These are phyloP conservation scores for Pseudogymnoascus verrucosus DNA, from an alignment of 2,329 filamentous ascomycete species.

Conservation along the genomic window DNA sequence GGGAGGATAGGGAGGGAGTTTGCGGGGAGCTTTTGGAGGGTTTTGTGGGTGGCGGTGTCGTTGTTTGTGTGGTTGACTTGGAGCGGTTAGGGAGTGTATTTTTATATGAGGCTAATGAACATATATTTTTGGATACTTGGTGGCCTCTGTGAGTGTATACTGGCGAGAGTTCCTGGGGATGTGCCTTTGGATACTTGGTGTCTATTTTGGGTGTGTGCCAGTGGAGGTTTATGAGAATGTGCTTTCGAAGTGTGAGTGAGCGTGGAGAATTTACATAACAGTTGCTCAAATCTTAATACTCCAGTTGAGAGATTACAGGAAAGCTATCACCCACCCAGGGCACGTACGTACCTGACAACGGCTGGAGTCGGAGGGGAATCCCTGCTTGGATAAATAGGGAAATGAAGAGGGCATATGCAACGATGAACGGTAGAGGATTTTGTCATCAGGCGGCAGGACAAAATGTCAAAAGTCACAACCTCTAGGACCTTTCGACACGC, in stretches of 20 bases:
- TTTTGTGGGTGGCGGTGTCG: conserved; percentile 52
- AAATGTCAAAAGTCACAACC: too few species aligned
- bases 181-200: background rate
- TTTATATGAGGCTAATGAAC: conserved; percentile 3
- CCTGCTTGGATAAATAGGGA: background rate
- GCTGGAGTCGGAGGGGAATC: background rate
- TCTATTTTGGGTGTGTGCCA: background rate
- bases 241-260: background rate
- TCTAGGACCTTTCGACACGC: too few species aligned
- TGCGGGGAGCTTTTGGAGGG: conserved; percentile 50
- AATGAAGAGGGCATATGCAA: too few species aligned
- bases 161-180: too few species aligned
- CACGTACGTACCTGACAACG: background rate
- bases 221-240: background rate
- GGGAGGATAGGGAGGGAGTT: conserved; percentile 51
- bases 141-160: background rate
- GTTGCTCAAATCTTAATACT: background rate
- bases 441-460: too few species aligned
- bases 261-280: background rate
- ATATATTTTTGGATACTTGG: background rate
- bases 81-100: conserved; percentile 39
- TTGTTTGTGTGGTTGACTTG: conserved; percentile 63
- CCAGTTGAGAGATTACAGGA: background rate
- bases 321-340: background rate
- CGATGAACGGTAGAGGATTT: too few species aligned